Evolutionary conservation across 257 asterid species (phyloP).

Genomic region (Euphrasia confusa): DNA sequence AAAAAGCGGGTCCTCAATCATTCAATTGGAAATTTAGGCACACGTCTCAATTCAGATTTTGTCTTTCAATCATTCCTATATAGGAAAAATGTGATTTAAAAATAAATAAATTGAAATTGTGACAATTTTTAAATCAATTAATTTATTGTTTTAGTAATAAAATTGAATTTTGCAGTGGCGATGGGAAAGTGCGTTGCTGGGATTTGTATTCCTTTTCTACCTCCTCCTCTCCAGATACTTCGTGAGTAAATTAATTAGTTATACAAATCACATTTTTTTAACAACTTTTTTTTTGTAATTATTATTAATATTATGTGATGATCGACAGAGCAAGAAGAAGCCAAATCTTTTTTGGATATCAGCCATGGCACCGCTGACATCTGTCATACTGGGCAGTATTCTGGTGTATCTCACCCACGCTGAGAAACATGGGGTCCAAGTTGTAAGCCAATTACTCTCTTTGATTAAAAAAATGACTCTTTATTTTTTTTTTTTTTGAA

Average conservation of each 20-base stretch:
- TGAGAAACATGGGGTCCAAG: slow-evolving; percentile 85
- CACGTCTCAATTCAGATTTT: not conserved
- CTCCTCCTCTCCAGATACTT: slow-evolving; percentile 65
- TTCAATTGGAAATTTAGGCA: not conserved
- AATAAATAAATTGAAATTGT: too few species aligned
- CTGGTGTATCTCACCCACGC: slow-evolving; percentile 84
- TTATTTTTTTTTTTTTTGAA: too few species aligned
- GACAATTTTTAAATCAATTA: too few species aligned
- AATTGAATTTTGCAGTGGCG: slow-evolving; percentile 69
- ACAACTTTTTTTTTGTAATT: not conserved
- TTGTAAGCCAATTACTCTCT: slow-evolving; percentile 38
- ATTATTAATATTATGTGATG: not conserved
- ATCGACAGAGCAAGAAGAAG: slow-evolving; percentile 85
- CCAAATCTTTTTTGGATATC: slow-evolving; percentile 84
- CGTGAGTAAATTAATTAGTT: slow-evolving; percentile 44
- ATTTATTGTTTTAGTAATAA: too few species aligned
- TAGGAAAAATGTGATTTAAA: too few species aligned
- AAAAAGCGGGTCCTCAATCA: not conserved
- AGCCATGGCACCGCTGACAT: slow-evolving; percentile 83
- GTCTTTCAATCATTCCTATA: too few species aligned
- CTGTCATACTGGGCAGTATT: slow-evolving; percentile 75
- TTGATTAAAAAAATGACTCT: too few species aligned
- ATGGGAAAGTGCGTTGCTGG: slow-evolving; percentile 96
- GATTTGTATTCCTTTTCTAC: slow-evolving; percentile 82
- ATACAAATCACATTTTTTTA: not conserved